A percentile compares a stretch with the other conserved stretches of the same genome.
These are phyloP conservation scores for Athelia sp. DNA, from an alignment of 1,284 basidiomycete genomes.

Conservation along the genomic window DNA sequence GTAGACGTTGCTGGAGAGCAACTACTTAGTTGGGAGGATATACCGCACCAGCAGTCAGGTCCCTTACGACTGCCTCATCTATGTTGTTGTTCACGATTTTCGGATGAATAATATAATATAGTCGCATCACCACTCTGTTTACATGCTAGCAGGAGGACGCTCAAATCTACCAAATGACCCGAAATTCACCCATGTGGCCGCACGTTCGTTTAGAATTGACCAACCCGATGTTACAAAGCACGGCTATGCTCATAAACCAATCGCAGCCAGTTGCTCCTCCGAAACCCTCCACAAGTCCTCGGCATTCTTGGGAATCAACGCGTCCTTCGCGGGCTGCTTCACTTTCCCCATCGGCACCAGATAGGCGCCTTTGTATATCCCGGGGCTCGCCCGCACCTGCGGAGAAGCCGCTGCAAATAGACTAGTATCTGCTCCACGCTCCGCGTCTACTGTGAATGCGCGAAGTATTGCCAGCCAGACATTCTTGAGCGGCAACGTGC, in stretches of 20 bases:
- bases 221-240: background rate
- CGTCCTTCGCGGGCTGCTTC: slow-evolving; percentile 7
- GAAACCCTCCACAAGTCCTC: slow-evolving; percentile 12
- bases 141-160: too few relatives aligned
- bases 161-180: too few relatives aligned
- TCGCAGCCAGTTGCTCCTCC: slow-evolving; percentile 2
- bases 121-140: too few relatives aligned
- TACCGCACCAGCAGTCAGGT: too few relatives aligned
- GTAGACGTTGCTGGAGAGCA: too few relatives aligned
- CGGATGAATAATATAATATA: too few relatives aligned
- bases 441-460: background rate
- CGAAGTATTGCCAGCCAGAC: background rate
- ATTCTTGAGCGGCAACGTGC: background rate
- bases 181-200: too few relatives aligned
- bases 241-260: background rate
- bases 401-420: slow-evolving; percentile 22
- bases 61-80: too few relatives aligned
- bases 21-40: too few relatives aligned
- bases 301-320: slow-evolving; percentile 10
- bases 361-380: slow-evolving; percentile 19
- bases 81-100: too few relatives aligned
- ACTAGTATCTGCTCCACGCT: slow-evolving; percentile 16
- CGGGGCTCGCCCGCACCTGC: slow-evolving; percentile 9
- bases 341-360: slow-evolving; percentile 20
- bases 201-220: too few relatives aligned